phyloP scores from a whole-genome alignment of 768 basidiomycete species.

The Lentinula detonsa region DNA sequence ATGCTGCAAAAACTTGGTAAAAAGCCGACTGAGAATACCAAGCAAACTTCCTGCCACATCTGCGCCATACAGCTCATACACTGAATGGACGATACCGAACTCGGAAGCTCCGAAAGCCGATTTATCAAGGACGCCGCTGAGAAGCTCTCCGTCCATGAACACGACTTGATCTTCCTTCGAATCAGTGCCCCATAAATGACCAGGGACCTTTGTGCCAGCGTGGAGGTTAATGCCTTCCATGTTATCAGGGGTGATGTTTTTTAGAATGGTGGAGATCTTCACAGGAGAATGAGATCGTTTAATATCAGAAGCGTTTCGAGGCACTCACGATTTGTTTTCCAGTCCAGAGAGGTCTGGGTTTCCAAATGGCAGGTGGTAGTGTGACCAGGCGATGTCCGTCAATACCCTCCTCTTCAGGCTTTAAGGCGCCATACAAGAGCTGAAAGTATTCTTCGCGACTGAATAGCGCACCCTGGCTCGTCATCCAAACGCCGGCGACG shows the following conservation, averaged over 20 bases:
- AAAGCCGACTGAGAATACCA: conserved; percentile 86
- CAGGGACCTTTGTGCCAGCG: conserved; percentile 86
- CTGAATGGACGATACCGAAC: conserved; percentile 94
- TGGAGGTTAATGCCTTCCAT: conserved; percentile 79
- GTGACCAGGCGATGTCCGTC: conserved; percentile 63
- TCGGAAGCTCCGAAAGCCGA: conserved; percentile 95
- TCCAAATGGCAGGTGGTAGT: conserved; percentile 89
- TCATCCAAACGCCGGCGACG: conserved; percentile 99
- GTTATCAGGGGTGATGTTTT: conserved; percentile 81
- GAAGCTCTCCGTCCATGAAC: conserved; percentile 88
- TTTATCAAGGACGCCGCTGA: conserved; percentile 95
- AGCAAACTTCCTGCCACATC: conserved; percentile 86
- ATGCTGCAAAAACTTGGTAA: conserved; percentile 96
- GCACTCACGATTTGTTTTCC: conserved; percentile 89
- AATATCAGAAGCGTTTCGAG: not conserved
- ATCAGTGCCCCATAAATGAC: conserved; percentile 76
- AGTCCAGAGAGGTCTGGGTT: conserved; percentile 89
- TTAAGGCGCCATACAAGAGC: conserved; percentile 87
- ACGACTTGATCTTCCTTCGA: conserved; percentile 81
- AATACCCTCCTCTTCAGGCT: conserved; percentile 75
- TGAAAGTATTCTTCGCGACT: conserved; percentile 95
- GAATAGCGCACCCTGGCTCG: conserved; percentile 91
- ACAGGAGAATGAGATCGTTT: not conserved
- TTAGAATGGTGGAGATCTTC: conserved; percentile 90
- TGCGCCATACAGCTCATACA: conserved; percentile 92